phyloP scores from a whole-genome alignment of 306 rosid species.

The Begonia peltatifolia region DNA sequence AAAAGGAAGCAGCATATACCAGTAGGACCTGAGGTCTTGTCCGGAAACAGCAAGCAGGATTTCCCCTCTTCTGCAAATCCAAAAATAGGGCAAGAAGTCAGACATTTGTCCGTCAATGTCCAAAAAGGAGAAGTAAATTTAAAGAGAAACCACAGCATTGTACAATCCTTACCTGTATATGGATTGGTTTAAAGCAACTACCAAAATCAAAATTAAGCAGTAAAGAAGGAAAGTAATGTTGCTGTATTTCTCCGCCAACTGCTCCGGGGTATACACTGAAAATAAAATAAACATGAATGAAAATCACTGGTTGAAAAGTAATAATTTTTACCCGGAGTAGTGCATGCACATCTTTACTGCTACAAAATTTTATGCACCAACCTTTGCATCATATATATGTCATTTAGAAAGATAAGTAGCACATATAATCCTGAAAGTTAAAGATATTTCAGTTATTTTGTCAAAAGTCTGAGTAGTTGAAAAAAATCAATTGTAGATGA shows the following conservation, averaged over 20 bases:
- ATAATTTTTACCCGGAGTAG: too few species aligned
- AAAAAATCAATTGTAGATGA: too few species aligned
- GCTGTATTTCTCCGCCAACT: constrained; percentile 88
- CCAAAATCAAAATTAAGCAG: constrained; percentile 58
- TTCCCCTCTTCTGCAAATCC: constrained; percentile 73
- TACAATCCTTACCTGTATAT: constrained; percentile 49
- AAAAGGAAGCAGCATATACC: constrained; percentile 84
- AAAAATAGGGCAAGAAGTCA: constrained; percentile 7
- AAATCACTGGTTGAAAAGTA: not conserved
- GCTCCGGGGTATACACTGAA: constrained; percentile 93
- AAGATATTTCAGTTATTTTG: too few species aligned
- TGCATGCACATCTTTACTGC: too few species aligned
- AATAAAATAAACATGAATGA: constrained; percentile 19
- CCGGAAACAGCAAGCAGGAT: constrained; percentile 46
- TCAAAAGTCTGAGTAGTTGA: too few species aligned
- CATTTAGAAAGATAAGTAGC: not conserved
- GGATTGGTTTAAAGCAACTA: constrained; percentile 71
- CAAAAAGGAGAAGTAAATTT: too few species aligned
- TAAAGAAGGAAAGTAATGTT: constrained; percentile 70
- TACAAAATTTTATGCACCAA: not conserved
- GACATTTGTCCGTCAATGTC: too few species aligned
- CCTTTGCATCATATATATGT: not conserved
- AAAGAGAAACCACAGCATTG: constrained; percentile 6
- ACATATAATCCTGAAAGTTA: too few species aligned
- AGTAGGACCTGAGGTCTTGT: constrained; percentile 72